Evolutionary conservation across 1,139 yeast species (phyloP), one percentile per base, ranked within the genome.

Genomic region (Hyphopichia khmerensis): DNA sequence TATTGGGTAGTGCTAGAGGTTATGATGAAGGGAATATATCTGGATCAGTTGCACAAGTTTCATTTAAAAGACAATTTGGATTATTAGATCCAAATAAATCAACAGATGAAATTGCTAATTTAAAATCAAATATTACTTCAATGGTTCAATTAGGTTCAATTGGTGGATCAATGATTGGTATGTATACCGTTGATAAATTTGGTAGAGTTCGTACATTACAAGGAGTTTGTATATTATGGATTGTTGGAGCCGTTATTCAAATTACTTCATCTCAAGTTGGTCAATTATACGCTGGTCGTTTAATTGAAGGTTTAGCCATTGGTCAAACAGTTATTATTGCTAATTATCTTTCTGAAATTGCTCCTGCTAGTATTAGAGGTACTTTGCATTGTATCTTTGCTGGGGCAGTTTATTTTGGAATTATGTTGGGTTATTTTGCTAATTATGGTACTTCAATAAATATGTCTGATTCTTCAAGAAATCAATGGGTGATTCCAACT

Each of bases 61-160:
- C 79, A 1, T 80, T 80, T 56, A 59, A 56, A 36, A 40, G 52
- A 2, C 64, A 61, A 45, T 79, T 79, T 53, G 82, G 82, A 2
- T 65, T 80, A 33, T 49, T 55, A 18, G 81, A 77, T 49, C 53
- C 61, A 4, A 51, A 55, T 27, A 75, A 71, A 48, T 43, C 71
- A 2, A 64, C 49, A 2, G 49, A 59, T 38, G 53, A 66, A n/a
- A 37, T 73, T 15, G 82, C 83, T 13, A 65, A 75, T 46, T 55
- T 72, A 48, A 73, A 70, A 48, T 78, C 84, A 8, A 80, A 78
- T 52, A 79, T 80, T 50, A 75, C 80, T 2, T 67, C 84, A 7
- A 80, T 81, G 84, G 86, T 80, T 4, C 83, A 79, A 52, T 58
- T 81, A 36, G 86, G 86, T 3, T 73, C 81, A 23, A 73, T 80